phyloP scores from a whole-genome alignment of 2,329 filamentous ascomycete genomes.

The Claviceps paspali region DNA sequence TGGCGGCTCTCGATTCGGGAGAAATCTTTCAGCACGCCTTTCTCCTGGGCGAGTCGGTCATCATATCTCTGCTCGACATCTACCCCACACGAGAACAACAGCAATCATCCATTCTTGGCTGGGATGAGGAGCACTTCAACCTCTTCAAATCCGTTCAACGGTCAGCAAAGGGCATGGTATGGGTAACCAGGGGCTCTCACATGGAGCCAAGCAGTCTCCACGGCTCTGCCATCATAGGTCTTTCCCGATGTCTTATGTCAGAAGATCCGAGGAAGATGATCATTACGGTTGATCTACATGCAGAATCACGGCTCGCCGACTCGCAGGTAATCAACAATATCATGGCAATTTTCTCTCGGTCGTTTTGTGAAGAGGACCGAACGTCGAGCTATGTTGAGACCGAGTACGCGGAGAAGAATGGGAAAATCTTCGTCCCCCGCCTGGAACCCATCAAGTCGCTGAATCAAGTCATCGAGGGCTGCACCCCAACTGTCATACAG shows the following conservation, averaged over 20 bases:
- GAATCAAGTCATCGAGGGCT: conserved; percentile 29
- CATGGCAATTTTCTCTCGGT: conserved; percentile 11
- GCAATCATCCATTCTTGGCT: conserved; percentile 20
- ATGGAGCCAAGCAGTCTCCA: conserved; percentile 19
- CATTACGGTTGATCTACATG: conserved; percentile 26
- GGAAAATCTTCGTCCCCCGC: conserved; percentile 28
- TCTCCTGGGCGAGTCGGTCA: conserved; percentile 14
- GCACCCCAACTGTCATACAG: conserved; percentile 2
- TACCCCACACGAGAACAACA: conserved; percentile 8
- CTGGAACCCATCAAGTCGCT: conserved; percentile 23
- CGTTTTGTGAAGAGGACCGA: conserved; percentile 9
- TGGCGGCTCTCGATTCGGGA: background rate
- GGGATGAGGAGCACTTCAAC: conserved; percentile 24
- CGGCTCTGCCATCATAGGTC: conserved; percentile 26
- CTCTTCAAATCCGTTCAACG: conserved; percentile 24
- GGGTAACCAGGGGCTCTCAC: conserved; percentile 30
- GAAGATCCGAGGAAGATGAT: conserved; percentile 30
- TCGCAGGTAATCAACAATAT: conserved; percentile 9
- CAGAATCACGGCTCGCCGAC: conserved; percentile 9
- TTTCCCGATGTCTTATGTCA: conserved; percentile 33
- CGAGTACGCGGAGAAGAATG: conserved; percentile 27
- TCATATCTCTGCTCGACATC: conserved; percentile 33
- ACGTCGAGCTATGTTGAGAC: conserved; percentile 17
- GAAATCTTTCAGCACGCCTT: conserved; percentile 3
- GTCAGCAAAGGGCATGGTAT: conserved; percentile 25